Evolutionary conservation across 179 eudicot species (phyloP), one percentile per base, ranked within the genome.

Genomic region (Vitellaria paradoxa): DNA sequence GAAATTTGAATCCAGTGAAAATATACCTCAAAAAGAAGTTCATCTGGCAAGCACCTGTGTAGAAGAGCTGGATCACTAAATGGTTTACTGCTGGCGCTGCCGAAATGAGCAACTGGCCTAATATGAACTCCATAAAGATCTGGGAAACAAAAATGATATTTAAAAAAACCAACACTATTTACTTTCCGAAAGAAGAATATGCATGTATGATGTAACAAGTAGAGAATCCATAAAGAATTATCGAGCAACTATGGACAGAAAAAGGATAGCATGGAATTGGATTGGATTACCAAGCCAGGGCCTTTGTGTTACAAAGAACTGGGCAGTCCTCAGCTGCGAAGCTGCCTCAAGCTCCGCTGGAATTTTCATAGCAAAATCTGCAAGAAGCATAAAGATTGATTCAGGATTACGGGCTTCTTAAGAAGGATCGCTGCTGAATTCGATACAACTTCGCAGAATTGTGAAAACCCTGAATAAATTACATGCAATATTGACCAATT

Each of bases 41-140:
- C 98, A 82, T 94, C 98, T 14, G 98, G 98, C 82, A 94, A 80
- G 74, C 52, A 81, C 4, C 91, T 88, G 81, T 94, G 98, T 56
- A 94, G 68, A 75, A 93, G 88, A 9, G 97, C 89, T 42, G 93
- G 75, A 86, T 94, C 98, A 76, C 81, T 67, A 81, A 73, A 52
- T 23, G 87, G 91, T 78, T 86, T 86, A 77, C 87, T 86, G 79
- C 86, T 84, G 15, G 88, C 85, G 76, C 94, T 90, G 47, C 94
- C 91, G 83, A 85, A 89, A 26, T 96, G 93, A 64, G 96, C 90
- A 67, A 91, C 95, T 0, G 98, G 94, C 65, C 87, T 88, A 30
- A 94, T 73, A 80, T 95, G 87, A 57, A 94, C 89, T 55, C 98
- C 98, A 84, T 94, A 94, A 49, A 94, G 89, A 85, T 93, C 98